Base-by-base conservation (phyloP, 2,329 filamentous ascomycete genomes). In the Fusarium circinatum region DNA sequence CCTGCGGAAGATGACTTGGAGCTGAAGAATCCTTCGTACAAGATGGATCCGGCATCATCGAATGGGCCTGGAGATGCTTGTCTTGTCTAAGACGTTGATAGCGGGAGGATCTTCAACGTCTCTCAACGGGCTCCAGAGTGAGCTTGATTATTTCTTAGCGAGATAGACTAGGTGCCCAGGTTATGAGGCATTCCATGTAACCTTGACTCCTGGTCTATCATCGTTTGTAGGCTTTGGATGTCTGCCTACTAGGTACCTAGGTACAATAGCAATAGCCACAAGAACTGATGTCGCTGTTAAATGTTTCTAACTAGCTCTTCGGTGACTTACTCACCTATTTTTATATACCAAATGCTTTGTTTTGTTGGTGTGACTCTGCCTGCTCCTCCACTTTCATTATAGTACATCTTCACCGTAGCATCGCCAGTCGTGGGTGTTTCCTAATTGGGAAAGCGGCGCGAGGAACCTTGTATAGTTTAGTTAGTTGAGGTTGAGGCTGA, bases 391-490 rank as follows among this genome's bases (percentile, higher is more conserved):
- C 56, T 62, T 44, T 17, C n/a, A 24, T 24, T 63, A 58, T 20
- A 41, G 5, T 61, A 62, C 26, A 62, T 49, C 36, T 41, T 36
- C 28, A 54, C 34, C 18, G 45, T 45, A 8, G 30, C 26, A 57
- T 64, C 36, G 45, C 42, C 47, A 66, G 47, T 66, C 65, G 69
- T 70, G 57, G 28, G 47, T 24, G 39, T 69, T 73, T 66, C 70
- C 65, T 48, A 62, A 69, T 73, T 56, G 52, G 65, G 70, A 66
- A 73, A 67, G 68, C 36, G 38, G 28, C 68, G 62, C 68, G 67
- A 71, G 51, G 41, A 71, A 66, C 67, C 67, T 47, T 71, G 66
- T 32, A 56, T 22, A 34, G 15, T 9, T 34, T 22, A 34, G 15
- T 9, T 34, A 15, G 30, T 30, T 30, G 30, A 30, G 30, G 47